Percentiles rank a stretch among this genome's conserved stretches.
These are phyloP conservation scores for Tritrichomonas musculus DNA, from an alignment of 208 protist genomes.

Conservation along the genomic window DNA sequence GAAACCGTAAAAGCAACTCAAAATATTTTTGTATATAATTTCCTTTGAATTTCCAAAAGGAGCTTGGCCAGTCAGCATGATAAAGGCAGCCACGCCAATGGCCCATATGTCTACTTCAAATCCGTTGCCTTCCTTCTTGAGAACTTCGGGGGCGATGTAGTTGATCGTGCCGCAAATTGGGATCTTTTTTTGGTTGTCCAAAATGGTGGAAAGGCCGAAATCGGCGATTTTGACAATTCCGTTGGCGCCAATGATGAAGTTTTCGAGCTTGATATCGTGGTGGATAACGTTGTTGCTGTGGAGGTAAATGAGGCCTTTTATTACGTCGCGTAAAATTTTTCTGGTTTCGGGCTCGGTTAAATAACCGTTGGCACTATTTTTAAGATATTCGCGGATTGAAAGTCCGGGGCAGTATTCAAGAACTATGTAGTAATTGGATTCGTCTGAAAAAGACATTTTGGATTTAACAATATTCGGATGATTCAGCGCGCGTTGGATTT, in stretches of 20 bases:
- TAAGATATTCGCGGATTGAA: neutral
- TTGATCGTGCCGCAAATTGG: conserved; percentile 29
- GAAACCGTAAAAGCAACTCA: conserved; percentile 76
- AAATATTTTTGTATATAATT: conserved; percentile 84
- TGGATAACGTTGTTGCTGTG: conserved; percentile 71
- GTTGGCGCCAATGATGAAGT: conserved; percentile 76
- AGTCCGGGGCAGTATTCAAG: conserved; percentile 73
- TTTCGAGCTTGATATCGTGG: conserved; percentile 87
- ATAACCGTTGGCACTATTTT: neutral
- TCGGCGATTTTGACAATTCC: conserved; percentile 79
- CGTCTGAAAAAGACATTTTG: conserved; percentile 79
- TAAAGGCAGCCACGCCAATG: conserved; percentile 85
- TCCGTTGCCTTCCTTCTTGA: conserved; percentile 65
- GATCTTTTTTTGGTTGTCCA: conserved; percentile 75
- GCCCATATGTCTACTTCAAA: conserved; percentile 94
- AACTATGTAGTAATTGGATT: conserved; percentile 82
- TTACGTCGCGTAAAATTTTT: neutral
- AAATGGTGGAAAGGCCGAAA: conserved; percentile 75
- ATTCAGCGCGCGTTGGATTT: conserved; percentile 77
- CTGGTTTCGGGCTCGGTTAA: neutral
- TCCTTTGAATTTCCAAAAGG: conserved; percentile 92
- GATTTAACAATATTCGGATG: conserved; percentile 88
- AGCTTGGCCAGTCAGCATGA: conserved; percentile 71
- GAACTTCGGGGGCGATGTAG: conserved; percentile 10
- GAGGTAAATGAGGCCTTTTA: neutral